Evolutionary conservation across 495 filamentous ascomycete species (phyloP), one percentile per base, ranked within the genome.

Genomic region (Zalerion maritima): DNA sequence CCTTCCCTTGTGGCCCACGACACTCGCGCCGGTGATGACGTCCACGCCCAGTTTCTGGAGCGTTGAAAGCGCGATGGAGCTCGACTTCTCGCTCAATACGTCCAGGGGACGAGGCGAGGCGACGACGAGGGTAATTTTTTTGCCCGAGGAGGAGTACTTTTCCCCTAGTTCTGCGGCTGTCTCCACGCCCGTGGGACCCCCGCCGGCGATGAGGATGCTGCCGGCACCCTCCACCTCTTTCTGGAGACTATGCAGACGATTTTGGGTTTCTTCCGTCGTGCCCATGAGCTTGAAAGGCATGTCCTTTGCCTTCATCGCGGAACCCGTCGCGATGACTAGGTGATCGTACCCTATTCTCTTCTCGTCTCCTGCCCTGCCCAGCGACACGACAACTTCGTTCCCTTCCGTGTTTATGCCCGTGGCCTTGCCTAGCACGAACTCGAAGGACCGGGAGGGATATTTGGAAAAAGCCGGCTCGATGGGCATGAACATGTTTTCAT

Each of bases 161-260:
- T 64, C 58, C 4, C 59, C 68, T 13, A 76, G 42, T 47, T 80
- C 76, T 19, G 61, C 75, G 1, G 64, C 62, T 1, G 71, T 34
- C 37, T 80, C 75, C 24, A 82, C 63, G 7, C 75, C 80, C 2
- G 77, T 69, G 3, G 71, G 53, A 0, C 81, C 81, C 0, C 60
- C 80, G 18, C 81, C 81, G 4, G 58, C 73, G 24, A 81, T 49
- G 3, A 77, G 64, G 32, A 85, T 71, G 13, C 52, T 61, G 28
- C 69, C 63, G 13, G 76, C 76, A 1, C 21, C 35, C 3, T 52
- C 37, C 28, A 81, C 62, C 12, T 42, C 24, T 6, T 58, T 31
- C 25, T 65, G 64, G 18, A 64, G 55, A 2, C 44, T 36, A 26
- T 61, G 42, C 26, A 75, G 49, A 4, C 44, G 24, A 3, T 52